Evolutionary conservation across 345 rosid genomes (phyloP), one percentile per base, ranked within the genome.

Genomic region (Psidium guajava): DNA sequence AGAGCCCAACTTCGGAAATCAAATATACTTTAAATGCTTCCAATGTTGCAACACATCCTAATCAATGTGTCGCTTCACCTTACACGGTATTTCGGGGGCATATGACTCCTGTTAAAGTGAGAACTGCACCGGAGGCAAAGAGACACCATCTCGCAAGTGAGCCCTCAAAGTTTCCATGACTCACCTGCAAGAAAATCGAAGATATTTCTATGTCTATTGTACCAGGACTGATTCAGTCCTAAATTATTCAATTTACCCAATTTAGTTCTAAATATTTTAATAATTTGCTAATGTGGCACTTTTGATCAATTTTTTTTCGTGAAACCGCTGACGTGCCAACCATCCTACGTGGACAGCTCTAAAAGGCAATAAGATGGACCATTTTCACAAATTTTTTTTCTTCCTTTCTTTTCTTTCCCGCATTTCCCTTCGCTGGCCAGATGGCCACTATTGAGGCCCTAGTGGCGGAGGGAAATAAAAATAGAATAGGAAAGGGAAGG

Each of bases 381-480:
- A 28, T 64, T 64, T 61, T 28, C 8, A 5, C 42, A 64, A 64
- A 64, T 61, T 15, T 7, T 61, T 6, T 15, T 8, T 10, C 40
- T 8, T 14, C 20, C 1, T 28, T 61, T 7, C 2, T 14, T 28
- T 61, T 3, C 20, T 14, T 28, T 0, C 0, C 6, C 22, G 5
- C 28, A 1, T 64, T 28, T 28, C 12, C 3, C 22, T 64, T 5
- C 0, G 0, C 0, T 2, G 11, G 44, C 44, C 11, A 16, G 0
- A 0, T 6, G 11, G 24, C 44, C 22, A 32, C 4, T 0, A 0
- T 7, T 2, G 36, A 61, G 77, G 77, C 77, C 77, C 8, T 14
- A 12, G 12, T 20, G 12, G 44, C 6, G 0, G 8, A 64, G 77
- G 24, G 77, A 32, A 64, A 64, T 6, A 27, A 27, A 28, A 16